phyloP scores from a whole-genome alignment of 2,329 filamentous ascomycete species.

The Pestalotiopsis sp. region DNA sequence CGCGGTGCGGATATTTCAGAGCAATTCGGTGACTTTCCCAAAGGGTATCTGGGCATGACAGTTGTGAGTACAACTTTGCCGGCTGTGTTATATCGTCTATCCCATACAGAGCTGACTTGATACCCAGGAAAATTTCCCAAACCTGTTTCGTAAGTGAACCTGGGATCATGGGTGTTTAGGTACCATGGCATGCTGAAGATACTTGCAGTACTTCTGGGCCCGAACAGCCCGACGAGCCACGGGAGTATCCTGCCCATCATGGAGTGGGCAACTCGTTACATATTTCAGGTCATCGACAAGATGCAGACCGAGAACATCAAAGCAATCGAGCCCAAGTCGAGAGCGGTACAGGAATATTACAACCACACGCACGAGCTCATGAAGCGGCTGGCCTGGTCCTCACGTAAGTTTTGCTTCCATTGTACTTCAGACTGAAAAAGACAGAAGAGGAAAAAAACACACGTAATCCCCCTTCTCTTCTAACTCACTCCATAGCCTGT shows the following conservation, averaged over 20 bases:
- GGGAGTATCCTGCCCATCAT: conserved; percentile 26
- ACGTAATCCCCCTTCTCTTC: neutral
- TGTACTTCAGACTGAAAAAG: no score
- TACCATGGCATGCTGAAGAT: neutral
- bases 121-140: conserved; percentile 2
- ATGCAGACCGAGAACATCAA: conserved; percentile 35
- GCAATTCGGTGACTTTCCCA: neutral
- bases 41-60: neutral
- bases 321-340: conserved; percentile 16
- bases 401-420: neutral
- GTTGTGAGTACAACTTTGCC: neutral
- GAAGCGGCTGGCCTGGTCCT: neutral
- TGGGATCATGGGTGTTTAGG: neutral
- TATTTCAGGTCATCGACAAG: conserved; percentile 33
- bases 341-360: neutral
- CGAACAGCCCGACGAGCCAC: conserved; percentile 26
- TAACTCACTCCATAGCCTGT: neutral
- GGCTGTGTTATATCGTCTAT: neutral
- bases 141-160: neutral
- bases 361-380: conserved; percentile 8
- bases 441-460: no score
- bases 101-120: neutral
- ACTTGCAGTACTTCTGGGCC: conserved; percentile 22
- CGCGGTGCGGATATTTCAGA: neutral
- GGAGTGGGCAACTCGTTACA: conserved; percentile 35